Evolutionary conservation across 1,139 yeast genomes (phyloP), one percentile per base, ranked within the genome.

Genomic region (Kodamaea ohmeri): DNA sequence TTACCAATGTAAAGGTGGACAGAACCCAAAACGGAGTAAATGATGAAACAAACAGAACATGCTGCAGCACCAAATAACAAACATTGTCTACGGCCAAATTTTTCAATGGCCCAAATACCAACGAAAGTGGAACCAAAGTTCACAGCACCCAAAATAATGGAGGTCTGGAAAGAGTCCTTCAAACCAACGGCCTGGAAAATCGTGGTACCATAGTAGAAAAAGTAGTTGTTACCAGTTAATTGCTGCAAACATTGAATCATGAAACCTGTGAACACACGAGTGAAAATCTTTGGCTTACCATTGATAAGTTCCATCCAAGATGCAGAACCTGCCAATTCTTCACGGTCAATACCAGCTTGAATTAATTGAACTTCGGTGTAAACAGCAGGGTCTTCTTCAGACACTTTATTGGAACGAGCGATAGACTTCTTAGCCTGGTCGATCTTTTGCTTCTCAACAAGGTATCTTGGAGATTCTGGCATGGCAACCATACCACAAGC

Each of bases 131-230:
- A 82, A 25, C 71, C 79, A 60, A 85, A 83, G 67, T 86, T 86
- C 46, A 86, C 88, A 47, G 81, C 70, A 69, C 94, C 94, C 38
- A 86, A 69, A 45, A 85, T 72, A 50, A 87, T 83, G 20, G 92
- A 74, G 12, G 94, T 83, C 60, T 82, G 73, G 64, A 80, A 86
- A 26, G 95, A 77, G 60, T 83, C 89, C 39, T 63, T 48, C 59
- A 84, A 63, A 52, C 94, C 94, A 49, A 83, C 87, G 49, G 92
- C 82, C 54, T 76, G 63, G 76, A 84, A 84, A 55, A 83, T 74
- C 39, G 84, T 76, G 44, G 90, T 83, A 61, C 89, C 88, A 51
- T 83, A 84, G 70, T 83, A 83, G 73, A 84, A 83, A 68, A 84
- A 83, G 63, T 83, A 84, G 68, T 83, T 83, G 58, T 79, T 76